Evolutionary conservation across 352 stramenopile genomes (phyloP).

Genomic region (Pythium aquatile): DNA sequence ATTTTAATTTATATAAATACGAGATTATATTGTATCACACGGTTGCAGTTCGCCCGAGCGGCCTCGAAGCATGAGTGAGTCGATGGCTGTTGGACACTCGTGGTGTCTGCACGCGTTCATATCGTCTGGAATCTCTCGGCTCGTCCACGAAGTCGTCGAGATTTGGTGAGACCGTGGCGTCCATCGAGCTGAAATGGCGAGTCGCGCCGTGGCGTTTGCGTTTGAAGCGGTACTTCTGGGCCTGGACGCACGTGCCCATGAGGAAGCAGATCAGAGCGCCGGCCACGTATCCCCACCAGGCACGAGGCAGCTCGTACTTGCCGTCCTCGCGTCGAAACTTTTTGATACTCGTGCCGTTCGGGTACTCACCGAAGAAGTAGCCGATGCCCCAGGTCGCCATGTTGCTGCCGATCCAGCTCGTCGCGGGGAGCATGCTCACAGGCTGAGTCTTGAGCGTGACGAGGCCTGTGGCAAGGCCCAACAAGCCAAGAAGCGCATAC

Average conservation of each 20-base stretch:
- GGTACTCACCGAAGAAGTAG: slow-evolving; percentile 68
- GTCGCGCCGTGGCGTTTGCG: not conserved
- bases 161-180: not conserved
- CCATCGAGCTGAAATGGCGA: not conserved
- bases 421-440: slow-evolving; percentile 50
- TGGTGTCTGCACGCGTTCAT: not conserved
- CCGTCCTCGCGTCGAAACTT: slow-evolving; percentile 42
- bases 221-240: slow-evolving; percentile 8
- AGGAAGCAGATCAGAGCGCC: slow-evolving; percentile 54
- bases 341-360: slow-evolving; percentile 53
- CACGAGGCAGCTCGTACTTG: slow-evolving; percentile 59
- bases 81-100: not conserved
- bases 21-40: not conserved
- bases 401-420: slow-evolving; percentile 54
- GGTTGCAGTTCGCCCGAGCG: not conserved
- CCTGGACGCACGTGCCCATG: slow-evolving; percentile 38
- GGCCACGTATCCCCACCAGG: slow-evolving; percentile 77
- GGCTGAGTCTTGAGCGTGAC: slow-evolving; percentile 60
- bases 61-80: not conserved
- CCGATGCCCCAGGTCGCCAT: slow-evolving; percentile 57
- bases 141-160: not conserved
- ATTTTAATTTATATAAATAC: not conserved
- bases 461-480: slow-evolving; percentile 41
- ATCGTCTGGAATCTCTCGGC: not conserved
- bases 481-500: slow-evolving; percentile 37